Evolutionary conservation across 2,329 filamentous ascomycete species (phyloP).

Genomic region (Colletotrichum limetticola): DNA sequence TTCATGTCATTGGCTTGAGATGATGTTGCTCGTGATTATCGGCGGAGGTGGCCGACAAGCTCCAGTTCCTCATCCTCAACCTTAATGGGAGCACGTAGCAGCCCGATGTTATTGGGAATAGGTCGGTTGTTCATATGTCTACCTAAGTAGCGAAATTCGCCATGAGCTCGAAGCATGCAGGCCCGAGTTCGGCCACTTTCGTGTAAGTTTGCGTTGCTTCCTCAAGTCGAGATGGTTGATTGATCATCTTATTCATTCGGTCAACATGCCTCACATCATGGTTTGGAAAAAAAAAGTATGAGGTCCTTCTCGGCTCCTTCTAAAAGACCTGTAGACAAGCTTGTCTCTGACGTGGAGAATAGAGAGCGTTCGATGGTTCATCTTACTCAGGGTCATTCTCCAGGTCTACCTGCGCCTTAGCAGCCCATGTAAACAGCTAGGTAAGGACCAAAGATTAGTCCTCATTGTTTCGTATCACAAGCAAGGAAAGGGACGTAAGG

Average conservation of each 20-base stretch:
- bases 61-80: neutral
- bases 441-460: neutral
- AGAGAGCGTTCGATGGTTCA: neutral
- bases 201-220: neutral
- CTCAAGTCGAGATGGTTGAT: neutral
- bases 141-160: neutral
- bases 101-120: neutral
- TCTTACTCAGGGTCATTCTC: neutral
- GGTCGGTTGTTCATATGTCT: neutral
- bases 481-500: no score
- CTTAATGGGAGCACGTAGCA: neutral
- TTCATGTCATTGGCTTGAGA: neutral
- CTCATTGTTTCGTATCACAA: neutral
- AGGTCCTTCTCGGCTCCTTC: no score
- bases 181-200: neutral
- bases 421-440: neutral
- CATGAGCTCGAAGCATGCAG: neutral
- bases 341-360: neutral
- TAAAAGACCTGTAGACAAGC: neutral
- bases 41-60: constrained; percentile 13
- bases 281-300: no score
- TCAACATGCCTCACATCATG: neutral
- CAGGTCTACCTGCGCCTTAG: neutral
- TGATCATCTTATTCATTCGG: neutral
- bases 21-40: neutral